Percentiles rank a stretch among this genome's conserved stretches.
phyloP scores from a whole-genome alignment of 352 stramenopile genomes.

The Globisporangium paroecandrum region DNA sequence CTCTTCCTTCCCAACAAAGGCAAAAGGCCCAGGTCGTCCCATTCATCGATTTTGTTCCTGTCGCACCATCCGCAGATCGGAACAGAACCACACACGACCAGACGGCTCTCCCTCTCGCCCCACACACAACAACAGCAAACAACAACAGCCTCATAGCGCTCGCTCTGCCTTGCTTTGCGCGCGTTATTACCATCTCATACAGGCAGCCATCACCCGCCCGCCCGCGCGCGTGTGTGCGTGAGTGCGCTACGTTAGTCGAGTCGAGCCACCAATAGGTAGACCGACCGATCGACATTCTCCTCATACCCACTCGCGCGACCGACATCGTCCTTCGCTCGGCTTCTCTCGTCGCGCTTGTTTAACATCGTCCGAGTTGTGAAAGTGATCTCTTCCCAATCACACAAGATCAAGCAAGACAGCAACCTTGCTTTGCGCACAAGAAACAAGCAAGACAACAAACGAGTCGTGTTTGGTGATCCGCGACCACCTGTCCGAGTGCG shows the following conservation, averaged over 20 bases:
- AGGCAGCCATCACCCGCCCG: not conserved
- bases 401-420: not conserved
- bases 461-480: not conserved
- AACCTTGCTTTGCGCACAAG: not conserved
- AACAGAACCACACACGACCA: conserved; percentile 18
- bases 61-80: conserved; percentile 29
- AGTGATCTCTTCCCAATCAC: not conserved
- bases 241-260: not conserved
- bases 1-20: not conserved
- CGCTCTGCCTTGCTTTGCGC: not conserved
- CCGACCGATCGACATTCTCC: not conserved
- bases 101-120: not conserved
- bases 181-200: not conserved
- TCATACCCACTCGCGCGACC: not conserved
- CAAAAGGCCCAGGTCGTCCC: conserved; percentile 20
- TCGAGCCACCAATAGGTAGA: not conserved
- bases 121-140: not conserved
- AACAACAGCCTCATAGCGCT: not conserved
- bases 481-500: not conserved
- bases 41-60: conserved; percentile 37
- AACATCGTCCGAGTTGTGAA: not conserved
- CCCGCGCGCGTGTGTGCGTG: not conserved
- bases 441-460: not conserved
- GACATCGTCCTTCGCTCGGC: conserved; percentile 4
- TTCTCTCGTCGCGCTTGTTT: not conserved